Base-by-base conservation (phyloP, 805 yeast species). In the Metschnikowia colocasiae region DNA sequence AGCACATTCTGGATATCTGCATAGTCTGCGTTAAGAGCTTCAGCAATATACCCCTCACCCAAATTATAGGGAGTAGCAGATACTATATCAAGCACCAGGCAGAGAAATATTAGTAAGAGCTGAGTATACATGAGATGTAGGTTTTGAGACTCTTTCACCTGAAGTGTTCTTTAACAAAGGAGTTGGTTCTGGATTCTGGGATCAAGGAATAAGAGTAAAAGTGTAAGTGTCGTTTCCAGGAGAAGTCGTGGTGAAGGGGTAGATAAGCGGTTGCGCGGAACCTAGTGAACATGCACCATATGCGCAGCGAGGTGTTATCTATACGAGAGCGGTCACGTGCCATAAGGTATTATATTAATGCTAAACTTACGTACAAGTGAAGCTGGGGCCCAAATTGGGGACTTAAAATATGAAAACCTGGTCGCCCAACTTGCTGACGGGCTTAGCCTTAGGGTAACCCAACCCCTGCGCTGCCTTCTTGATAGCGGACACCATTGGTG, bases 361-460 rank as follows among this genome's bases (percentile, higher is more conserved):
- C 41, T 41, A 37, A 16, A 43, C 27, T 27, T 35, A 30, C 23
- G 18, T 23, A 23, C 8, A 23, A 15, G 20, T 20, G 22, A n/a
- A 35, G 26, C 26, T 22, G 16, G 26, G 13, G 27, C 18, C 15
- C 23, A 6, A 9, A 5, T 6, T 3, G 3, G 19, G 18, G 19
- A 29, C 65, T 78, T n/a, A 91, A 60, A 91, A 91, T 30, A 87
- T 87, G 69, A 90, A 91, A 31, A 89, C 85, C 72, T 87, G 92
- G 69, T 91, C 96, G 49, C 88, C 95, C 63, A 87, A 78, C 69
- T 90, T 89, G 40, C 95, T 83, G 38, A 91, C 87, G 4, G 96
- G 94, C 68, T 82, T 85, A 42, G 96, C 89, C 76, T 89, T 89
- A 43, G 78, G 77, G 68, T 68, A 91, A 13, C 96, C 97, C 57